Percentiles rank a stretch among this genome's conserved stretches.
phyloP scores from a whole-genome alignment of 768 basidiomycete genomes.

The Boletus coccyginus region DNA sequence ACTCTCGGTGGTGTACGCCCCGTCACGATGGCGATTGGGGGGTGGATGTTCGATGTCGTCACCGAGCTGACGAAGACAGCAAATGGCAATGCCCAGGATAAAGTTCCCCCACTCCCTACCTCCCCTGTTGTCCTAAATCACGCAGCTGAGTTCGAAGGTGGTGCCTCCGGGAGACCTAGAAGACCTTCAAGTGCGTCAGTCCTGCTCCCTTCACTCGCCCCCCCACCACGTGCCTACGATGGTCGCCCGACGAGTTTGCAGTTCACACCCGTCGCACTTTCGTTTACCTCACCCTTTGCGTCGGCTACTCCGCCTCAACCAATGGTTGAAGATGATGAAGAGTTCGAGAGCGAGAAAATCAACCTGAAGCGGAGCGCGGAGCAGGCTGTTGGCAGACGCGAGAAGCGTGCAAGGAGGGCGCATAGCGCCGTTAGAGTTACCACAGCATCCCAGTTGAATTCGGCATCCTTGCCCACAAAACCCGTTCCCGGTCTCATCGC shows the following conservation, averaged over 20 bases:
- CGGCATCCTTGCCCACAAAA: not conserved
- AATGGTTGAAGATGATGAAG: conserved; percentile 36
- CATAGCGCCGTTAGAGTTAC: not conserved
- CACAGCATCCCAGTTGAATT: not conserved
- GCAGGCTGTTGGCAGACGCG: conserved; percentile 38
- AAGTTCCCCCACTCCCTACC: conserved; percentile 19
- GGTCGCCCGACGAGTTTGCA: conserved; percentile 52
- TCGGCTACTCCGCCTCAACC: not conserved
- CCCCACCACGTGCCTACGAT: conserved; percentile 30
- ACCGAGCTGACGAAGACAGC: conserved; percentile 53
- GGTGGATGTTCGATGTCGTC: conserved; percentile 84
- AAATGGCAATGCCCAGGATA: not conserved
- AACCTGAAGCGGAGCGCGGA: conserved; percentile 39
- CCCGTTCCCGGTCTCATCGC: conserved; percentile 21
- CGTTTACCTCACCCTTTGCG: conserved; percentile 29
- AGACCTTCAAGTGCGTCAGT: conserved; percentile 37
- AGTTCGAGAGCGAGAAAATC: conserved; percentile 45
- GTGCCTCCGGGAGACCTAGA: conserved; percentile 17
- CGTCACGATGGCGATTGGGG: conserved; percentile 51
- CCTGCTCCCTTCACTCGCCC: conserved; percentile 30
- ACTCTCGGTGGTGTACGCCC: conserved; percentile 43
- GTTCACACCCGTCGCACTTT: conserved; percentile 57
- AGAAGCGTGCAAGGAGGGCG: conserved; percentile 20
- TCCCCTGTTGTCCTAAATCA: conserved; percentile 18
- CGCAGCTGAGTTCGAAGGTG: conserved; percentile 19